Percentiles rank a stretch among this genome's conserved stretches.
These are phyloP conservation scores for Wickerhamiella parazyma DNA, from an alignment of 805 yeast species.

Conservation along the genomic window DNA sequence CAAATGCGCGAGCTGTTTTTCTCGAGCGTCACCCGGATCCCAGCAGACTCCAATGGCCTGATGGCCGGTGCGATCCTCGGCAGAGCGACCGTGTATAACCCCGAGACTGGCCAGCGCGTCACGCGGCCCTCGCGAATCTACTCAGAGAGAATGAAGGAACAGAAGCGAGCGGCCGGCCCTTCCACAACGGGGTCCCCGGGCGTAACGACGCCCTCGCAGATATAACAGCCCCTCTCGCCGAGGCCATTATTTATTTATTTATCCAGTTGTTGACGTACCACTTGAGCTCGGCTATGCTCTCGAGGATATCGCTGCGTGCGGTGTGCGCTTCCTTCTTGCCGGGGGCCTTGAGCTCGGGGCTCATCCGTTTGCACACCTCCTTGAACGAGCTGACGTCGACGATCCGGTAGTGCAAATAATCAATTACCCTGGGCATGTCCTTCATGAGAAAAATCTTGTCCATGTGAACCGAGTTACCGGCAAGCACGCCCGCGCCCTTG, in stretches of 20 bases:
- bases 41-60: constrained; percentile 12
- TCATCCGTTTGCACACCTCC: constrained; percentile 71
- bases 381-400: constrained; percentile 80
- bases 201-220: not conserved
- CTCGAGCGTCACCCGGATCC: constrained; percentile 50
- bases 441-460: constrained; percentile 72
- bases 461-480: constrained; percentile 88
- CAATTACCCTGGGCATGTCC: constrained; percentile 62
- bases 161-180: not conserved
- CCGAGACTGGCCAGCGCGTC: constrained; percentile 19
- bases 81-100: constrained; percentile 24
- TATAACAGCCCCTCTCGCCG: not conserved
- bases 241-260: not conserved
- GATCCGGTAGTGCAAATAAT: constrained; percentile 55
- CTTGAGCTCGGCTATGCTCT: constrained; percentile 68
- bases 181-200: not conserved
- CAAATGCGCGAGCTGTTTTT: constrained; percentile 85
- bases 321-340: constrained; percentile 64
- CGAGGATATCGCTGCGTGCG: constrained; percentile 76
- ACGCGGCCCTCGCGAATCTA: constrained; percentile 22
- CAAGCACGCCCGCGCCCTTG: constrained; percentile 47
- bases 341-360: constrained; percentile 53
- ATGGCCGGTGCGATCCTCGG: constrained; percentile 25
- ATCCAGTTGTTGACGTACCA: constrained; percentile 63
- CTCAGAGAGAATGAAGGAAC: constrained; percentile 8